phyloP scores from a whole-genome alignment of 495 filamentous ascomycete species.

The Xylaria cubensis region DNA sequence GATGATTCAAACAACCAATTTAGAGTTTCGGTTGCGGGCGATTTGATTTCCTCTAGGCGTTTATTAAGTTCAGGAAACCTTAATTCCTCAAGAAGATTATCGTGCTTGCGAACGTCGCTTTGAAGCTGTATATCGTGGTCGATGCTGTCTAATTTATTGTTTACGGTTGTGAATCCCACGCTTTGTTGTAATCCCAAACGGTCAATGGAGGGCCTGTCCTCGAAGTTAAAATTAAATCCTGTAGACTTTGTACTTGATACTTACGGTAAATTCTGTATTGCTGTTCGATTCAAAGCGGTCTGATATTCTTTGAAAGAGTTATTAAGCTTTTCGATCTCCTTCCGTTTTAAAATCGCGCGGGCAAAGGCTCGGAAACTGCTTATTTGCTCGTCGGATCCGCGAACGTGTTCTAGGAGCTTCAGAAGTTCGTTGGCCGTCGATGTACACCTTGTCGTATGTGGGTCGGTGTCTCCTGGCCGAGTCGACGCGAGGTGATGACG shows the following conservation, averaged over 20 bases:
- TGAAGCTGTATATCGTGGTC: neutral
- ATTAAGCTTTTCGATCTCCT: neutral
- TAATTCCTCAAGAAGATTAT: neutral
- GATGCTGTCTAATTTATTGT: neutral
- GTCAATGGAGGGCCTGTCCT: neutral
- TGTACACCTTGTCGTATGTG: neutral
- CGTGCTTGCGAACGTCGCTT: neutral
- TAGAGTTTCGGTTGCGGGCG: neutral
- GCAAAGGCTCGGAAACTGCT: neutral
- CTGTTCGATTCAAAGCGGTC: neutral
- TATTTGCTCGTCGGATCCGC: neutral
- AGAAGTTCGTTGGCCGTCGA: neutral
- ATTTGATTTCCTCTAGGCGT: constrained; percentile 1
- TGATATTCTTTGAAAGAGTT: neutral
- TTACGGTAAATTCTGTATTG: neutral
- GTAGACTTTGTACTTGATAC: neutral
- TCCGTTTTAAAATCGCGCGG: neutral
- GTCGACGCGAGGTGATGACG: neutral
- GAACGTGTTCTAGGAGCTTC: constrained; percentile 4
- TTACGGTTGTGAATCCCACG: neutral
- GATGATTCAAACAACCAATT: neutral
- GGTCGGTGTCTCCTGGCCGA: neutral
- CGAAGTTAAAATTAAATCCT: neutral
- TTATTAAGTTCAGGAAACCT: constrained; percentile 6
- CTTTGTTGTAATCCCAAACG: neutral